Evolutionary conservation across 352 stramenopile genomes (phyloP), one percentile per base, ranked within the genome.

Genomic region (Globisporangium paroecandrum): DNA sequence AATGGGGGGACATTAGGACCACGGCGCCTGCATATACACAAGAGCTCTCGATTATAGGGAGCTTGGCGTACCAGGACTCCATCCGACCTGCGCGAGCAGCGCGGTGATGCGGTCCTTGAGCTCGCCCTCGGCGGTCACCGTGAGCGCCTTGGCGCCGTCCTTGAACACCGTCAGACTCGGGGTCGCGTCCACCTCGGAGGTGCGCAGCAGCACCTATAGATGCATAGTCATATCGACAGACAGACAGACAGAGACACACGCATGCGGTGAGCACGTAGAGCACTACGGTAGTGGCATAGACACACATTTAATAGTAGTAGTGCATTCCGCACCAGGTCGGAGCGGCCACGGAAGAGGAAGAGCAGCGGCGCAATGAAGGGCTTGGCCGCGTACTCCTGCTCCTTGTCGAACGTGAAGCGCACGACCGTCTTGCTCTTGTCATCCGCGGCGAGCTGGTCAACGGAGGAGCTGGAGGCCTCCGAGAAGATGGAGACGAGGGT

Each of bases 271-370:
- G 43, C 43, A n/a, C n/a, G 15, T 9, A n/a, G 13, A 49, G 15
- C 4, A n/a, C 41, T 20, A n/a, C 41, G 13, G 15, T n/a, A 49
- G 41, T 49, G 7, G 38, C 8, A 38, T 25, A 20, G 5, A 25
- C 25, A 51, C 36, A 68, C 18, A 20, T 38, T 8, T 18, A 58
- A 9, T 58, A 6, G 10, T n/a, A 49, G 22, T 12, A 46, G 38
- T 3, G 38, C 38, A 20, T 46, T 13, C 59, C 58, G 53, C 76
- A 93, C 82, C 58, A 92, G 69, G 60, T 90, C 83, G n/a, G 74
- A 71, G 70, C 86, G 83, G 24, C 77, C 76, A 51, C 78, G 76
- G 62, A 94, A 77, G 64, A 92, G 73, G 74, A 89, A 90, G 54
- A 72, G 70, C 38, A 91, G 59, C 36, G 82, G 74, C 56, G 76